These are phyloP conservation scores for Scenedesmus sp. DNA, from an alignment of 163 green algal genomes.

Conservation along the genomic window DNA sequence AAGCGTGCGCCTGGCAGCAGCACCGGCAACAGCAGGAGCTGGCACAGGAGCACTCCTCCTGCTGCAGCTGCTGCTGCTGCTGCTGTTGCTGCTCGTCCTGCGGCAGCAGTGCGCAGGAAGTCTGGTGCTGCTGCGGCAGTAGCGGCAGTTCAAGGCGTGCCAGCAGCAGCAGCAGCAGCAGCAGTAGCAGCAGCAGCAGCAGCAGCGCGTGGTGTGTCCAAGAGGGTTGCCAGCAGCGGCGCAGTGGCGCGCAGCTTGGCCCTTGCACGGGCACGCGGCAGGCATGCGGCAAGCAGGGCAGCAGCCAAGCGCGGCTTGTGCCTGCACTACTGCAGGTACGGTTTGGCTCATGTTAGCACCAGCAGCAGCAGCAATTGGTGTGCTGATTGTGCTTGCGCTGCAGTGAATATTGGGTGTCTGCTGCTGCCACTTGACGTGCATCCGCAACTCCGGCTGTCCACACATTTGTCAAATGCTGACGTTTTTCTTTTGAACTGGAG, in stretches of 20 bases:
- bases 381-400: background rate
- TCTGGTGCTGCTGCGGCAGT: background rate
- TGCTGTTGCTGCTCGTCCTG: background rate
- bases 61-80: conserved; percentile 4
- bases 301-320: conserved; percentile 39
- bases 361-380: background rate
- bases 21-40: background rate
- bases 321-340: conserved; percentile 50
- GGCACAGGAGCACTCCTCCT: background rate
- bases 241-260: conserved; percentile 44
- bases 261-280: background rate
- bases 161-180: conserved; percentile 17
- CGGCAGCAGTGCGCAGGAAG: background rate
- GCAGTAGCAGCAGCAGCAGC: conserved; percentile 8
- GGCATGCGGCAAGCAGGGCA: conserved; percentile 5
- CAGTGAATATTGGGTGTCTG: background rate
- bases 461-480: too few species aligned
- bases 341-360: background rate
- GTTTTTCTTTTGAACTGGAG: too few species aligned
- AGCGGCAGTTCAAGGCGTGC: background rate
- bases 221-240: conserved; percentile 35
- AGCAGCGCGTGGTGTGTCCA: background rate
- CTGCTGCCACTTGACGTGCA: background rate
- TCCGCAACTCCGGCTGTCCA: too few species aligned
- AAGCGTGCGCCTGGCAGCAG: background rate